Conservation (phyloP, 805 yeast genomes). For the Alloascoidea africana region DNA sequence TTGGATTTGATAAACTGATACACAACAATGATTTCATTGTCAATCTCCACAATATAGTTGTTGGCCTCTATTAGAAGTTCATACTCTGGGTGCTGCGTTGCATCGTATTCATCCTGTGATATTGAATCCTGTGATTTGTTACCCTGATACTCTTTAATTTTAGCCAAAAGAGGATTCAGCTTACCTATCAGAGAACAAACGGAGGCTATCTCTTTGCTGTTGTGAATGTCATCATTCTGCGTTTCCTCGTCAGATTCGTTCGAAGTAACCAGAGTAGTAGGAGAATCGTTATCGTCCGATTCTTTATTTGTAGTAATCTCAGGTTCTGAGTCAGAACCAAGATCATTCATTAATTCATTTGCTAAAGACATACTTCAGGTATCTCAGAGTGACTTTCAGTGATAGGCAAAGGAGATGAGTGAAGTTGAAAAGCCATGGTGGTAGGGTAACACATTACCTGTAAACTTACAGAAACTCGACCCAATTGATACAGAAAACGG, state of each 20-base stretch:
- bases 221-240: slow-evolving; percentile 6
- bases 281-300: no score
- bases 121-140: slow-evolving; percentile 7
- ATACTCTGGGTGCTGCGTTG: slow-evolving; percentile 25
- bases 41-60: slow-evolving; percentile 35
- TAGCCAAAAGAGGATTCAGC: slow-evolving; percentile 10
- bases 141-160: slow-evolving; percentile 1
- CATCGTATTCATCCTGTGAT: slow-evolving; percentile 13
- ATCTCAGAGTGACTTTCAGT: no score
- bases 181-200: slow-evolving; percentile 10
- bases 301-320: slow-evolving; percentile 12
- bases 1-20: slow-evolving; percentile 32
- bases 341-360: slow-evolving; percentile 23
- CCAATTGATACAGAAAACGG: no score
- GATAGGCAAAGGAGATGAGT: no score
- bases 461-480: no score
- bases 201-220: slow-evolving; percentile 8
- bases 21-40: slow-evolving; percentile 34
- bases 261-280: no score
- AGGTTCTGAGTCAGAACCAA: slow-evolving; percentile 10
- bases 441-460: no score
- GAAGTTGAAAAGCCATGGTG: no score
- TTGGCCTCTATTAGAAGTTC: slow-evolving; percentile 39
- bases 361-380: slow-evolving; percentile 18
- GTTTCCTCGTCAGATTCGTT: not conserved